Conservation (phyloP, 768 basidiomycete genomes). For the Phlegmacium glaucopus region DNA sequence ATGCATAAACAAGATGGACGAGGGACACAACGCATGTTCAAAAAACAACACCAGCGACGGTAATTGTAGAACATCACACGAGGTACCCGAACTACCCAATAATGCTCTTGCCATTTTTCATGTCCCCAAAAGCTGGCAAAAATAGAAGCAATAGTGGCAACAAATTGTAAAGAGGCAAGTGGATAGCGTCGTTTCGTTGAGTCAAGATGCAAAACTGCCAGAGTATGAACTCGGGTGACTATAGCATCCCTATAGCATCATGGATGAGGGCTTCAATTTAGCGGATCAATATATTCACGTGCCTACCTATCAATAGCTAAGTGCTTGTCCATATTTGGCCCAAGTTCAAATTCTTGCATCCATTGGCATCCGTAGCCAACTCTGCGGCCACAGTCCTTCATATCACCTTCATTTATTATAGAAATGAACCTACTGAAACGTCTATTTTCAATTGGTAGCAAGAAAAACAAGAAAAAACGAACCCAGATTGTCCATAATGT, state of each 20-base stretch:
- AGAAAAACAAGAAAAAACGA: conserved; percentile 50
- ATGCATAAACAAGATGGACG: too few relatives aligned
- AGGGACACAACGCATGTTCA: conserved; percentile 51
- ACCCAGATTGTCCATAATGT: conserved; percentile 25
- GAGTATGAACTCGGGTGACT: conserved; percentile 62
- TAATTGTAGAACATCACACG: conserved; percentile 11
- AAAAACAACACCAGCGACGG: conserved; percentile 46
- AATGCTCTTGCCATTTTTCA: conserved; percentile 60
- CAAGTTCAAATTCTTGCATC: conserved; percentile 34
- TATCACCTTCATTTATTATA: conserved; percentile 20
- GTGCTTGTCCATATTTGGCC: conserved; percentile 39
- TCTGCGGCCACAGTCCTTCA: conserved; percentile 18
- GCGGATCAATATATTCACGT: conserved; percentile 58
- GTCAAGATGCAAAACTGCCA: conserved; percentile 51
- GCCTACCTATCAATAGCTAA: too few relatives aligned
- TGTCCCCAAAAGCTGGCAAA: conserved; percentile 61
- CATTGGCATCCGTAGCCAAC: not conserved
- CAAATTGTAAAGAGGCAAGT: conserved; percentile 50
- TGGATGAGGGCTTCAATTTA: conserved; percentile 59
- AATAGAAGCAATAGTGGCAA: conserved; percentile 51
- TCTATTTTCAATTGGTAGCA: conserved; percentile 65
- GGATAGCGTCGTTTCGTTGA: conserved; percentile 23
- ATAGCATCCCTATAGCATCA: conserved; percentile 56
- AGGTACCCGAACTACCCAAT: conserved; percentile 55
- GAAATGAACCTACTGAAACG: conserved; percentile 70